These are phyloP conservation scores for Solanum hybrid DNA, from an alignment of 305 asterid genomes.

Conservation along the genomic window DNA sequence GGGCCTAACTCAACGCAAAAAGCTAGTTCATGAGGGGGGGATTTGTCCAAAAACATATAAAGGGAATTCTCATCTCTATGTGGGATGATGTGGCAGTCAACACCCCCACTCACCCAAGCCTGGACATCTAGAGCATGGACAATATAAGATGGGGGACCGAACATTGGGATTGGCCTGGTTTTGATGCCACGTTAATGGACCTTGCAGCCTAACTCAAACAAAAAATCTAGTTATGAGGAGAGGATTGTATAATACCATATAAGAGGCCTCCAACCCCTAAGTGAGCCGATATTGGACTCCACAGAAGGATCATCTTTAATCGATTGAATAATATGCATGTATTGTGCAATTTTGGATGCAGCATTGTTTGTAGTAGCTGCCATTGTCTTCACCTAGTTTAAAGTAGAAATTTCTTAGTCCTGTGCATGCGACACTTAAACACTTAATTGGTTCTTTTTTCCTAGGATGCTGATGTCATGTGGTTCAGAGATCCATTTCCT, in stretches of 20 bases:
- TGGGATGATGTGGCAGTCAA: neutral
- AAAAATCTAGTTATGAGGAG: neutral
- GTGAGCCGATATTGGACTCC: neutral
- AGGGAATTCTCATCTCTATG: neutral
- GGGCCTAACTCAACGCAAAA: neutral
- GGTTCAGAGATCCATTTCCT: conserved; percentile 19
- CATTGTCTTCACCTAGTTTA: neutral
- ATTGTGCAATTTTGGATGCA: neutral
- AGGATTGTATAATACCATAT: neutral
- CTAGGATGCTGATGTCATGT: conserved; percentile 17
- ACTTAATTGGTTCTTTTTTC: neutral
- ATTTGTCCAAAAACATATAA: neutral
- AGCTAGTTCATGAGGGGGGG: neutral
- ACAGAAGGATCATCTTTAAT: neutral
- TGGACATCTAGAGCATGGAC: neutral
- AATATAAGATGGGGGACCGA: neutral
- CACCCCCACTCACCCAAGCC: neutral
- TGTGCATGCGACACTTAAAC: neutral
- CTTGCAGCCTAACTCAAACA: neutral
- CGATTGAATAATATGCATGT: neutral
- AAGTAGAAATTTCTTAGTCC: neutral
- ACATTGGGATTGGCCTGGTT: neutral
- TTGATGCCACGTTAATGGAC: neutral
- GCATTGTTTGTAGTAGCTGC: neutral
- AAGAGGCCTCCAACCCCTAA: neutral